These are phyloP conservation scores for Aureobasidium sp. DNA, from an alignment of 2,329 filamentous ascomycete species.

Conservation along the genomic window DNA sequence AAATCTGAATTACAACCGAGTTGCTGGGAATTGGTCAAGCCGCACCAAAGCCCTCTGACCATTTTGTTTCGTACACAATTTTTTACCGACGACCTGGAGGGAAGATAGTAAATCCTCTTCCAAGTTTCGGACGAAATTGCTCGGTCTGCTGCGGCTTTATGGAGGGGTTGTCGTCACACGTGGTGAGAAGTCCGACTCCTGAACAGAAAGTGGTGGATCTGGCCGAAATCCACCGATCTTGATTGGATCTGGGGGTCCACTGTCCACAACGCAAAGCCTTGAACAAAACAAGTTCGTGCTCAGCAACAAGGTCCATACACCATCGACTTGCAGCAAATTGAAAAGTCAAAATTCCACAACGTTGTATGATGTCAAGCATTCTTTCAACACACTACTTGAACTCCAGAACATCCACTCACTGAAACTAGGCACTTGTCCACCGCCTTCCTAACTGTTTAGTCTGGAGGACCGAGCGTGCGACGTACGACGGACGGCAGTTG, in stretches of 20 bases:
- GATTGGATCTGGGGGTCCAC: background rate
- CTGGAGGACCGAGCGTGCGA: background rate
- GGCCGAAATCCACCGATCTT: background rate
- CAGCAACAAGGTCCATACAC: background rate
- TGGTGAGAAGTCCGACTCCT: background rate
- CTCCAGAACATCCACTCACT: background rate
- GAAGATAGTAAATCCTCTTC: background rate
- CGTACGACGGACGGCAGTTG: background rate
- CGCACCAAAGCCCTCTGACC: background rate
- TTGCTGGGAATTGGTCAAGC: conserved; percentile 3
- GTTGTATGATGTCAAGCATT: background rate
- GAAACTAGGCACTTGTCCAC: background rate
- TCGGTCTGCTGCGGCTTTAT: background rate
- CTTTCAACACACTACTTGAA: background rate
- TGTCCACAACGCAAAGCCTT: background rate
- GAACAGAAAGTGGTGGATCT: background rate
- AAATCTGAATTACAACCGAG: conserved; percentile 3
- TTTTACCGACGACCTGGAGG: background rate
- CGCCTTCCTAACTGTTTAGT: background rate
- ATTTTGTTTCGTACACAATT: background rate
- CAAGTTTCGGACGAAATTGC: background rate
- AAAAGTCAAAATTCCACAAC: background rate
- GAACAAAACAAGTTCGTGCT: background rate
- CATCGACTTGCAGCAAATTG: background rate
- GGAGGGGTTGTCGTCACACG: background rate